Conservation (phyloP, 495 filamentous ascomycete genomes). For the Penicillium subrubescens region DNA sequence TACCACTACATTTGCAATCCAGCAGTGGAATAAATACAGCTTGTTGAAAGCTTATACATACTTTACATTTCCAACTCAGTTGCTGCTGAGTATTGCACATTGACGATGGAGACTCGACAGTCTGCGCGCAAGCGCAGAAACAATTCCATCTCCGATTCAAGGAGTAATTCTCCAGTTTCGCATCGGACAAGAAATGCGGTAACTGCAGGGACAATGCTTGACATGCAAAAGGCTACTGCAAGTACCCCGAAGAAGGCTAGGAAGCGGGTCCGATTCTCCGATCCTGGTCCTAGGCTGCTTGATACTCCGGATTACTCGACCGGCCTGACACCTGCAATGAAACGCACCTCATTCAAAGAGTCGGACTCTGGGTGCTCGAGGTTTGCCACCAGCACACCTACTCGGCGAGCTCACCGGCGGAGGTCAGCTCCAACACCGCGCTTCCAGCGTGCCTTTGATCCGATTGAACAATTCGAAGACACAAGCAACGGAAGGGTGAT, state of each 20-base stretch:
- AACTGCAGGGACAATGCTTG: background rate
- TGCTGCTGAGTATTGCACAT: background rate
- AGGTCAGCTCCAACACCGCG: slow-evolving; percentile 34
- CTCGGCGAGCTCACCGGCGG: slow-evolving; percentile 41
- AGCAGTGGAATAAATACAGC: too few species aligned
- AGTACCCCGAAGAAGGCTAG: slow-evolving; percentile 42
- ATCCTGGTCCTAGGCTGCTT: slow-evolving; percentile 58
- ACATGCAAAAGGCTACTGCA: slow-evolving; percentile 3
- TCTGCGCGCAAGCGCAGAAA: slow-evolving; percentile 34
- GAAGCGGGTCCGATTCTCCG: slow-evolving; percentile 73
- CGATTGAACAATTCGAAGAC: slow-evolving; percentile 31
- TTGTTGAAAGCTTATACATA: background rate
- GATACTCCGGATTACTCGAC: slow-evolving; percentile 48
- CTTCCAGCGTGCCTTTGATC: slow-evolving; percentile 26
- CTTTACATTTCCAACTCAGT: background rate
- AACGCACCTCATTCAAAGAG: slow-evolving; percentile 54
- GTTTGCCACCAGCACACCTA: slow-evolving; percentile 40
- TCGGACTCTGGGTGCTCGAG: slow-evolving; percentile 1
- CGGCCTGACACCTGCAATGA: slow-evolving; percentile 68
- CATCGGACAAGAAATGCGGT: slow-evolving; percentile 23
- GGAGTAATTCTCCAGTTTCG: slow-evolving; percentile 23
- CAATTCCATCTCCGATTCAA: slow-evolving; percentile 27
- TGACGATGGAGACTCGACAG: slow-evolving; percentile 35
- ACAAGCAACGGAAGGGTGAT: slow-evolving; percentile 39
- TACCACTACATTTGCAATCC: background rate